These are phyloP conservation scores for Pseudonectria foliicola DNA, from an alignment of 2,329 filamentous ascomycete genomes.

Conservation along the genomic window DNA sequence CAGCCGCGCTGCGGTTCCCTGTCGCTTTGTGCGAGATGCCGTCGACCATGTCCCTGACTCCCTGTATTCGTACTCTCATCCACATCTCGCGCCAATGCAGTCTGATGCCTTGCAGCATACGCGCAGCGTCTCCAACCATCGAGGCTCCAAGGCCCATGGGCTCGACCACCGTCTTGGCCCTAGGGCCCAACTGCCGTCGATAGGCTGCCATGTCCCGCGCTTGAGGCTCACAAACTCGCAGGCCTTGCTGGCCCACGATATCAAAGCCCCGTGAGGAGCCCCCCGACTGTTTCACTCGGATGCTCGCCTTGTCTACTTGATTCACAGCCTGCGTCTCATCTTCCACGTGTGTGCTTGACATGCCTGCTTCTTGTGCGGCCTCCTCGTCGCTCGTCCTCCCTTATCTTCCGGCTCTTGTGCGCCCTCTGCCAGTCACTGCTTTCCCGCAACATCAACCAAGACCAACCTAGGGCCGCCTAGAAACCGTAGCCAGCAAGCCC, in stretches of 20 bases:
- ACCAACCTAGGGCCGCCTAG: too few species aligned
- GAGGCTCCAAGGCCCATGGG: too few species aligned
- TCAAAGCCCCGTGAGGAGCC: constrained; percentile 12
- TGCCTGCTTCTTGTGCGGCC: constrained; percentile 13
- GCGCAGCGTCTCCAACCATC: constrained; percentile 5
- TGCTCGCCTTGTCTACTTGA: constrained; percentile 12
- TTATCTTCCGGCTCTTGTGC: constrained; percentile 11
- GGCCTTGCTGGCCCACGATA: constrained; percentile 10
- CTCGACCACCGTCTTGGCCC: constrained; percentile 10
- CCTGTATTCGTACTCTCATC: too few species aligned
- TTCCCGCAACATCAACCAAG: too few species aligned
- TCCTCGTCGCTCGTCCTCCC: constrained; percentile 20
- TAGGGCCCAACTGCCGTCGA: constrained; percentile 9
- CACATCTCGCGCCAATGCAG: too few species aligned
- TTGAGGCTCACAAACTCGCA: constrained; percentile 2
- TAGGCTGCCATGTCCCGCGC: constrained; percentile 8
- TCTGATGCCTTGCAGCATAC: neutral
- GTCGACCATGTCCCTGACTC: too few species aligned
- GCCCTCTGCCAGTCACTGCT: constrained; percentile 9
- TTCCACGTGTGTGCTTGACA: constrained; percentile 6
- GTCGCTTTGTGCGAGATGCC: too few species aligned
- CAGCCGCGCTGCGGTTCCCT: too few species aligned
- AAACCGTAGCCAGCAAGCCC: neutral
- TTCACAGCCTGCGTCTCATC: neutral
- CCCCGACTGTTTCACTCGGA: constrained; percentile 15